Evolutionary conservation across 2,329 filamentous ascomycete species (phyloP), one percentile per base, ranked within the genome.

Genomic region (Dactylellina parvicollis): DNA sequence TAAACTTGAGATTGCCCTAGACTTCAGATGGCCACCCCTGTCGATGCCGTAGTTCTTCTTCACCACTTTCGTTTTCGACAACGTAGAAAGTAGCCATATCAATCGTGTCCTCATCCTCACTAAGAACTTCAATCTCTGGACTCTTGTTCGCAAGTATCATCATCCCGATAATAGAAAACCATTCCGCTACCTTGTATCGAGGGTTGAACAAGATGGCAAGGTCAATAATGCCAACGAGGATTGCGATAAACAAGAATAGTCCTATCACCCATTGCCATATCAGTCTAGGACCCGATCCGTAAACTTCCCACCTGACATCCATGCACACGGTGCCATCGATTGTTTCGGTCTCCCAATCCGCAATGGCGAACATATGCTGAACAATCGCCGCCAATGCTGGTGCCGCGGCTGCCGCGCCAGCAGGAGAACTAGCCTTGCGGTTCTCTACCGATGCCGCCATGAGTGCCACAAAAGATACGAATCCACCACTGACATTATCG

Each of bases 181-280:
- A 55, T 12, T 55, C 50, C 4, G 50, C 50, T 2, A 55, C 50
- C 38, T 55, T 38, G 7, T 38, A 16, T 9, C 16, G 10, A n/a
- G 49, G 49, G 18, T 54, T 12, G 3, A 54, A 10, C 49, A 28
- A 54, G 4, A 30, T 30, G 1, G 38, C 14, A 14, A 54, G 22
- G 18, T 54, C 49, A 7, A 54, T 16, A 54, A 54, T 36, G 16
- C 28, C 49, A 16, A 54, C 38, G 28, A 54, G 18, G 38, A 54
- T 24, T 38, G 28, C 49, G 30, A 54, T 20, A 14, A 14, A 32
- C 34, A 56, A 3, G 22, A 56, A 40, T 2, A 18, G 20, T 7
- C 52, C 52, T 14, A 57, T 57, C 30, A 2, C 22, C 54, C 38
- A 57, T 32, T 57, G 22, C 36, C 54, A 57, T 10, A 36, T 9